Evolutionary conservation across 257 asterid species (phyloP).

Genomic region (Verbena officinalis): DNA sequence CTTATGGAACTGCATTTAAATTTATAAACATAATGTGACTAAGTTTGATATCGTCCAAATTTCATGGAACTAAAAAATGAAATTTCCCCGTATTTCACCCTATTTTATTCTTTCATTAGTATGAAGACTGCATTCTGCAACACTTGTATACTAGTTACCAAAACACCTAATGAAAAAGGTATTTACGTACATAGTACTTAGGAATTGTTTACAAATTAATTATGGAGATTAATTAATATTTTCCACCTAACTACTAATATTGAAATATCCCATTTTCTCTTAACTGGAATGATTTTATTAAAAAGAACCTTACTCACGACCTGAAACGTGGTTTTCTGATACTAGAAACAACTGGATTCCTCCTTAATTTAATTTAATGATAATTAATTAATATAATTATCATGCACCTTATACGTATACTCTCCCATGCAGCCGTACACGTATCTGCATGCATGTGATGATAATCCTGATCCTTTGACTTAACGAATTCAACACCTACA

Average conservation of each 20-base stretch:
- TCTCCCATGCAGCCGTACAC: conserved; percentile 53
- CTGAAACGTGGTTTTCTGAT: not conserved
- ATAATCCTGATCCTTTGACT: conserved; percentile 26
- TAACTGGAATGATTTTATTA: not conserved
- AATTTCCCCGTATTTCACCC: no score
- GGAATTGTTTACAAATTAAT: no score
- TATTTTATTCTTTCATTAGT: no score
- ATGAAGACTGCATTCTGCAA: not conserved
- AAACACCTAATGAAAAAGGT: not conserved
- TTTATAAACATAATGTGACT: no score
- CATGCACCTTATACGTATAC: conserved; percentile 31
- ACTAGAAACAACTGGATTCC: not conserved
- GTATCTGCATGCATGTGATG: conserved; percentile 50
- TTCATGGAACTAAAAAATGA: no score
- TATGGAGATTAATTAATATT: not conserved
- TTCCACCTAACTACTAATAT: not conserved
- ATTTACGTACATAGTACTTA: not conserved
- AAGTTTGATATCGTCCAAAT: no score
- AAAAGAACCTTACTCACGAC: not conserved
- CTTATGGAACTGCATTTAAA: no score
- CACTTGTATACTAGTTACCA: not conserved
- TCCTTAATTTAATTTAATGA: not conserved
- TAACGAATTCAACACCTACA: conserved; percentile 37
- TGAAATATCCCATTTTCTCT: not conserved
- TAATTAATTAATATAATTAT: no score